Base-by-base conservation (phyloP, 371 early-diverging fungal genomes). In the Smittium mucronatum region DNA sequence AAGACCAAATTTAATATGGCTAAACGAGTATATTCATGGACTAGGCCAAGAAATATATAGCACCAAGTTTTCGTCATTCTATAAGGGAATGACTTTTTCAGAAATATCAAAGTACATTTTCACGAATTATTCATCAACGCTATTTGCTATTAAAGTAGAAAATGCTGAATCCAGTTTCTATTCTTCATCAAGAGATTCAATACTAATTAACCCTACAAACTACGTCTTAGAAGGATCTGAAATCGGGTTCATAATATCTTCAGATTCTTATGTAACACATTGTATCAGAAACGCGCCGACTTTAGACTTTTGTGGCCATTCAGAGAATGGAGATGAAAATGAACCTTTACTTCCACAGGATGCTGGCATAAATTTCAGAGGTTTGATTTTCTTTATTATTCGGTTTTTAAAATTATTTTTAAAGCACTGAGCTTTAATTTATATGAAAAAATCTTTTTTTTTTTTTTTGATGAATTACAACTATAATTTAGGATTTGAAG, bases 1-100 rank as follows among this genome's bases (percentile, higher is more conserved):
- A 1, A 58, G 68, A 1, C 69, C 71, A 31, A 68, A 71, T 67
- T 75, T 73, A 61, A 57, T 67, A 30, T 83, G 85, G 83, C 71
- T 86, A 34, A 71, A 80, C 65, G 87, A 87, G 73, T 88, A 86
- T 68, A 74, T 85, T 11, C 68, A 72, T 29, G 86, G 89, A 29
- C 77, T 83, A 58, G 72, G 73, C 35, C 85, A 85, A 66, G 89
- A 88, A 68, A 83, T 88, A 59, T 88, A 88, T 71, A 69, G 82
- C 1, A 79, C 80, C 2, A 68, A 59, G 17, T 69, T 88, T 8
- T 78, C 85, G 15, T 57, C 77, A 1, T 57, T 70, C 0, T 78
- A 81, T 63, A 67, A 69, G 0, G 86, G 86, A 26, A 58, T 76
- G 64, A 70, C 66, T 33, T 88, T 88, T 72, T 65, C 71, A 35